These are phyloP conservation scores for Zostera marina DNA, from an alignment of 116 monocot species.

Conservation along the genomic window DNA sequence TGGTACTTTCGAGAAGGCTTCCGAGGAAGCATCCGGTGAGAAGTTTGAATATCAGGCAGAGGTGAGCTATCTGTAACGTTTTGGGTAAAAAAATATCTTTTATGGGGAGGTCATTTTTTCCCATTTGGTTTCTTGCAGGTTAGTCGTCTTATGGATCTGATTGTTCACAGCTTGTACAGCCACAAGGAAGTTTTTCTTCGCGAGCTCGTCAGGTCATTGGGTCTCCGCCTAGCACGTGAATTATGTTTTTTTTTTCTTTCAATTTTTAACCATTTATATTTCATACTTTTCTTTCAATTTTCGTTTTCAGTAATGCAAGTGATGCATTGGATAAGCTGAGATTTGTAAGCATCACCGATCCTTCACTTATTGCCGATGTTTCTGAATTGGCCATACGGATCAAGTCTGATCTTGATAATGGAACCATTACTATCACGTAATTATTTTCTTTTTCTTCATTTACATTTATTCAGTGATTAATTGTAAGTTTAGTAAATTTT, in stretches of 20 bases:
- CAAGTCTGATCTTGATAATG: conserved; percentile 88
- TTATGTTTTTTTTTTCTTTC: conserved; percentile 1
- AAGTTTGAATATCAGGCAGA: conserved; percentile 64
- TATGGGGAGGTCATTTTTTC: not conserved
- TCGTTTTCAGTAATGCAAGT: conserved; percentile 76
- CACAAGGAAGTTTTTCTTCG: conserved; percentile 97
- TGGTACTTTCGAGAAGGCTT: conserved; percentile 20
- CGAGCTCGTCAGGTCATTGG: conserved; percentile 82
- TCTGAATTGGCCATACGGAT: conserved; percentile 85
- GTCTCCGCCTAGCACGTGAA: too few species aligned
- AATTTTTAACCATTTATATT: not conserved
- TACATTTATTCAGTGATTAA: not conserved
- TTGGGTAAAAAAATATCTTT: not conserved
- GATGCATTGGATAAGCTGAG: conserved; percentile 94
- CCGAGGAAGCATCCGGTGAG: conserved; percentile 16
- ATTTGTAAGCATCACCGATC: conserved; percentile 84
- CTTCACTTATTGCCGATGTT: conserved; percentile 60
- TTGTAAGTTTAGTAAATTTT: not conserved
- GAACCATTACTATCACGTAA: conserved; percentile 78
- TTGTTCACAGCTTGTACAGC: conserved; percentile 95
- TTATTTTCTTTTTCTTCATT: not conserved
- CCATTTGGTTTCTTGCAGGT: conserved; percentile 30
- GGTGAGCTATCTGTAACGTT: conserved; percentile 19
- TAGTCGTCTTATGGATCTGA: conserved; percentile 80
- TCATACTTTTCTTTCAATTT: not conserved